Evolutionary conservation across 176 grass and related monocot species (phyloP), one percentile per base, ranked within the genome.

Genomic region (Musa beccarii): DNA sequence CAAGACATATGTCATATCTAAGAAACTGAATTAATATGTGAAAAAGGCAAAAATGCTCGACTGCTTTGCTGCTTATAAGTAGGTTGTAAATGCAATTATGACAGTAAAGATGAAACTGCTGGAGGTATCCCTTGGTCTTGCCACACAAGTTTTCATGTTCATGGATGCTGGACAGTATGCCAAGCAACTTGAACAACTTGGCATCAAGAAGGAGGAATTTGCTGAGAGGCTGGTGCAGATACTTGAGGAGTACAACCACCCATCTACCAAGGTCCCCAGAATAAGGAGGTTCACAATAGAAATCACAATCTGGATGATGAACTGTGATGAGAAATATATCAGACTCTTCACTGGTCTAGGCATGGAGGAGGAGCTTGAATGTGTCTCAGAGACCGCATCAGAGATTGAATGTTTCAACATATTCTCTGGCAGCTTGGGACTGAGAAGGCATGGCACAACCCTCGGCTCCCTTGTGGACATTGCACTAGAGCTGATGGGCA

Each of bases 1-100:
- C 4, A 43, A 43, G 34, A 43, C 4, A 43, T 4, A 43, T 6
- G 34, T 43, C 34, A 0, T 43, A 43, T 6, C 4, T 43, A 43
- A 43, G 34, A 43, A 43, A 43, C 6, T 43, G 34, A 43, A 43
- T 17, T 13, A 2, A 17, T 57, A 12, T 16, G 1, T 11, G 54
- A 57, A 57, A 13, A 11, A 17, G 9, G 16, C 16, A 11, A 11
- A 43, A 6, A 17, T 13, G 11, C 11, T 57, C 1, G 3, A 13
- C 16, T 2, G 54, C 9, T 14, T 57, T 16, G 15, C 10, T 57
- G 12, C 13, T 34, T 49, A 5, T 24, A 34, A 55, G 26, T 54
- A 90, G 88, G 89, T 82, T 28, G 34, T 94, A 52, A 72, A 52
- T 25, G 80, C 85, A 75, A 90, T 81, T 34, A 88, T 86, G 78